Evolutionary conservation across 1,284 basidiomycete species (phyloP).

Genomic region (Cryptococcus sp.): DNA sequence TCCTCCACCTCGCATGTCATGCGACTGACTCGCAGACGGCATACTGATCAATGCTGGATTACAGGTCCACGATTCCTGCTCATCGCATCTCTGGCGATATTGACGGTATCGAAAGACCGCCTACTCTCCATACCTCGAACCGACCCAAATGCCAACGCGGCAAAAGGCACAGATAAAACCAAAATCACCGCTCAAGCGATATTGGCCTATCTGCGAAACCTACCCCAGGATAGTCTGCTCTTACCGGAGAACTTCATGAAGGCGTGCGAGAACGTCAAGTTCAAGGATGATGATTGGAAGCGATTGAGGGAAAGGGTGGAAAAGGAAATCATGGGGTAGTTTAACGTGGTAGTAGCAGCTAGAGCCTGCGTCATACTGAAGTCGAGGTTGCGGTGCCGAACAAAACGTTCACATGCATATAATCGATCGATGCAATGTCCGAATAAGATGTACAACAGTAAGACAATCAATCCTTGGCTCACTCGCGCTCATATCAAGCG

Average conservation of each 20-base stretch:
- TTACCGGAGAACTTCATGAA: constrained; percentile 49
- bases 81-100: constrained; percentile 73
- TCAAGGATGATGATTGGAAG: constrained; percentile 47
- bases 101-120: constrained; percentile 52
- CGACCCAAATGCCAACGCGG: no score
- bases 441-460: no score
- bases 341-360: constrained; percentile 1
- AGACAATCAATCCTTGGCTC: no score
- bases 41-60: background rate
- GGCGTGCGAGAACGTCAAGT: constrained; percentile 43
- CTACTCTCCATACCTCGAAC: constrained; percentile 32
- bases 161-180: no score
- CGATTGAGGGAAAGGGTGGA: constrained; percentile 41
- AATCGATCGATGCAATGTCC: no score
- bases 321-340: constrained; percentile 30
- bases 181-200: constrained; percentile 22
- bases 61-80: constrained; percentile 77
- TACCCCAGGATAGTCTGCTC: constrained; percentile 49
- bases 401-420: no score
- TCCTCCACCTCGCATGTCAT: background rate
- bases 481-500: no score
- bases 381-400: no score
- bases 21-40: background rate
- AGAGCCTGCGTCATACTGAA: no score
- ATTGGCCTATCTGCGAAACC: constrained; percentile 37